Conservation (phyloP, 1,284 basidiomycete species). For the Cystobasidiaceae sp. region DNA sequence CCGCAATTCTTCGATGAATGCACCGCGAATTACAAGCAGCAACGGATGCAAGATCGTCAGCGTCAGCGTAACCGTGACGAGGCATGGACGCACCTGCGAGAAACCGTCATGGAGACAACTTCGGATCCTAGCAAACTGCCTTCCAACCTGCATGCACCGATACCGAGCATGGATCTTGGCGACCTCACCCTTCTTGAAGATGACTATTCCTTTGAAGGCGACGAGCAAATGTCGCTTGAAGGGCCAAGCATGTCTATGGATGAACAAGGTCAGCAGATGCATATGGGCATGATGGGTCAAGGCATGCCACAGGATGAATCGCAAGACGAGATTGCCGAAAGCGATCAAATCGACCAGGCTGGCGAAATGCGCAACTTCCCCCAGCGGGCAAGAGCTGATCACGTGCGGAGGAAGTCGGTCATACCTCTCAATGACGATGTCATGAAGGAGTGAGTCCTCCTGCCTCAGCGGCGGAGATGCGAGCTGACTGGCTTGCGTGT, state of each 20-base stretch:
- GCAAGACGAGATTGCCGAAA: not conserved
- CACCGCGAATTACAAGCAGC: slow-evolving; percentile 88
- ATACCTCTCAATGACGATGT: slow-evolving; percentile 48
- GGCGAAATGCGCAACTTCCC: slow-evolving; percentile 11
- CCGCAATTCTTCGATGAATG: slow-evolving; percentile 67
- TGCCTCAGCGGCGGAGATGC: not conserved
- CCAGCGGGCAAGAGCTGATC: slow-evolving; percentile 20
- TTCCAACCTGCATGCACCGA: slow-evolving; percentile 18
- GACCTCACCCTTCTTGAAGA: slow-evolving; percentile 18
- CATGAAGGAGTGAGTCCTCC: slow-evolving; percentile 43
- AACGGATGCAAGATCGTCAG: slow-evolving; percentile 75
- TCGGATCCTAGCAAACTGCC: slow-evolving; percentile 9
- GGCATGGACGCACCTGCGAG: slow-evolving; percentile 73
- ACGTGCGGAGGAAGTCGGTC: slow-evolving; percentile 45
- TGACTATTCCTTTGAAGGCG: slow-evolving; percentile 29
- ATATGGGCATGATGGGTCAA: not conserved
- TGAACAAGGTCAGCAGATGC: slow-evolving; percentile 10
- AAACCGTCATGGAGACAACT: slow-evolving; percentile 46
- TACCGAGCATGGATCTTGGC: slow-evolving; percentile 19
- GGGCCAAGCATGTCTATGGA: slow-evolving; percentile 10
- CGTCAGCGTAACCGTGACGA: slow-evolving; percentile 72
- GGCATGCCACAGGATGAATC: slow-evolving; percentile 13
- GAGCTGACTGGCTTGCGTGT: too few species aligned
- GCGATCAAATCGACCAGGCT: not conserved
- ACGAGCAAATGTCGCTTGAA: slow-evolving; percentile 31